Conservation (phyloP, 2,329 filamentous ascomycete genomes). For the Metarhizium robertsii region DNA sequence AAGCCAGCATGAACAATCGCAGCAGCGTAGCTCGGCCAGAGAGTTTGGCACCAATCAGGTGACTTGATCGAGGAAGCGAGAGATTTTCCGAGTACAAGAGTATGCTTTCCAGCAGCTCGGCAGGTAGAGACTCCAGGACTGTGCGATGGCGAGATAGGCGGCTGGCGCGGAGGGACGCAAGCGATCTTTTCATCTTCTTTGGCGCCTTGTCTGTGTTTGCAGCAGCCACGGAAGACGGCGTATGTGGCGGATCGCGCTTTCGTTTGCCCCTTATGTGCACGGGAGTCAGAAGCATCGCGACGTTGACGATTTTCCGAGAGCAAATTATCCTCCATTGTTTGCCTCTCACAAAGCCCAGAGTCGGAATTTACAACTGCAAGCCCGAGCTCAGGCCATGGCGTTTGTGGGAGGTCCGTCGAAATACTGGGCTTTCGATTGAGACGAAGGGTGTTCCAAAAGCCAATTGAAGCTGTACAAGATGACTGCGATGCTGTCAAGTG, state of each 20-base stretch:
- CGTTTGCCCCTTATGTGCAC: constrained; percentile 39
- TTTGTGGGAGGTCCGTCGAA: not conserved
- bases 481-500: too few relatives aligned
- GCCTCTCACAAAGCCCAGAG: not conserved
- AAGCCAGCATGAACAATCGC: constrained; percentile 26
- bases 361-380: not conserved
- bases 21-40: constrained; percentile 30
- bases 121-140: constrained; percentile 30
- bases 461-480: too few relatives aligned
- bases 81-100: constrained; percentile 40
- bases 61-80: constrained; percentile 35
- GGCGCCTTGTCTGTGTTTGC: not conserved
- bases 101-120: constrained; percentile 45
- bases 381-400: not conserved
- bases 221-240: constrained; percentile 7
- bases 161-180: constrained; percentile 20
- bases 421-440: not conserved
- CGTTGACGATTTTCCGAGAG: not conserved
- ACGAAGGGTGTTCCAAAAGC: not conserved
- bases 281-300: constrained; percentile 35
- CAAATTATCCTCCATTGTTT: not conserved
- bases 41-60: constrained; percentile 35
- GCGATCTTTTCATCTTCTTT: constrained; percentile 19
- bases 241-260: constrained; percentile 26
- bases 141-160: constrained; percentile 16